Conservation (phyloP, 2,329 filamentous ascomycete genomes). For the Colletotrichum abscissum region DNA sequence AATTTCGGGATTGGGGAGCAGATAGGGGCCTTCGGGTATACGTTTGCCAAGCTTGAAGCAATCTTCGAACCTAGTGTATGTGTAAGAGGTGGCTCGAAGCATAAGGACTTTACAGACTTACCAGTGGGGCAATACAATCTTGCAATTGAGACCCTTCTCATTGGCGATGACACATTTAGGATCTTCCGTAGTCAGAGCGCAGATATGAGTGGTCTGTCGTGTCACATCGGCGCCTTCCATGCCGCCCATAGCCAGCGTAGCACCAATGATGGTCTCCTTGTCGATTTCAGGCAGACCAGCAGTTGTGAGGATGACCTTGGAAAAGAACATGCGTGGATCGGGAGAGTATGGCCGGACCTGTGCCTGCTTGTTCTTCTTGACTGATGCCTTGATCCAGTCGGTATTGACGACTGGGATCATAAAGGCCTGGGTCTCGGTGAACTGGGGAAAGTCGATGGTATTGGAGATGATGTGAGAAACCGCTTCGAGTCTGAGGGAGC, state of each 20-base stretch:
- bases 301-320: slow-evolving; percentile 83
- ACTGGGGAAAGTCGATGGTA: slow-evolving; percentile 93
- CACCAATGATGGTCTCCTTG: slow-evolving; percentile 91
- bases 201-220: slow-evolving; percentile 86
- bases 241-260: slow-evolving; percentile 89
- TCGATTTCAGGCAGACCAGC: slow-evolving; percentile 87
- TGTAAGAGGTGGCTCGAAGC: slow-evolving; percentile 35
- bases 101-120: slow-evolving; percentile 44
- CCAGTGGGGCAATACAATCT: slow-evolving; percentile 95
- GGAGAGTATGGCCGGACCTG: slow-evolving; percentile 89
- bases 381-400: slow-evolving; percentile 80
- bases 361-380: slow-evolving; percentile 76
- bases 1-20: slow-evolving; percentile 87
- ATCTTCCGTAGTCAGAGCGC: slow-evolving; percentile 81
- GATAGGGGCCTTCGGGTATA: slow-evolving; percentile 89
- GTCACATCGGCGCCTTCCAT: slow-evolving; percentile 79
- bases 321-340: slow-evolving; percentile 91
- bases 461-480: slow-evolving; percentile 72
- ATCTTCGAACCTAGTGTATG: slow-evolving; percentile 83
- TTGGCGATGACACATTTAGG: slow-evolving; percentile 74
- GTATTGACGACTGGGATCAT: slow-evolving; percentile 89
- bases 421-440: slow-evolving; percentile 76
- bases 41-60: slow-evolving; percentile 92
- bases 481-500: slow-evolving; percentile 58
- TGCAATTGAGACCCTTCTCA: slow-evolving; percentile 75